Evolutionary conservation across 2,329 filamentous ascomycete genomes (phyloP), one percentile per base, ranked within the genome.

Genomic region (Clonostachys rhizophaga): DNA sequence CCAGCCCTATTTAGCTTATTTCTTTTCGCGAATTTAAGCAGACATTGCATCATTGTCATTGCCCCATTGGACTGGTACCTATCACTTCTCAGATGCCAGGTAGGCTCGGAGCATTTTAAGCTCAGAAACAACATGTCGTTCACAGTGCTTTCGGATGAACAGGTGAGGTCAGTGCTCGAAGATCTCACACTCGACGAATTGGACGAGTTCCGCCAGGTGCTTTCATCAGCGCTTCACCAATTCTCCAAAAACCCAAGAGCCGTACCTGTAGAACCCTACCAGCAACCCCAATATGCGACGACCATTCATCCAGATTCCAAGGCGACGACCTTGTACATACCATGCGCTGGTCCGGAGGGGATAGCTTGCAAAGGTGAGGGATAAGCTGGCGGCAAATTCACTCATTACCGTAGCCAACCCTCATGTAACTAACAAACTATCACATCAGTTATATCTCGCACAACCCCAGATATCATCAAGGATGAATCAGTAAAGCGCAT

Each of bases 311-410:
- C 66, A 2, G 62, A 61, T 1, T 77, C 75, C 14, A 74, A 73
- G 39, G 70, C 75, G 33, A 84, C 80, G 16, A 88, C 84, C 3
- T 67, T 90, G 18, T 90, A 89, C 60, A 89, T 90, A 83, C 87
- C 87, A 1, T 85, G 85, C 2, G 81, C 76, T 20, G 82, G 82
- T 49, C 78, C 79, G 0, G 63, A 68, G 8, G 81, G 79, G 30
- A 83, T 87, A 52, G 84, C 81, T 5, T 78, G 89, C 56, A 91
- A 91, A 70, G 79, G 80, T 78, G 53, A 50, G 60, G 50, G 13
- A 34, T 40, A 34, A 4, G 17, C 18, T 5, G 16, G 42, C 45
- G 9, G 7, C 6, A 14, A 24, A 14, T 11, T 30, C 39, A 36
- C 18, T 5, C 24, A 30, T 10, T 10, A 30, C 9, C 24, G 8